Percentiles rank a stretch among this genome's conserved stretches.
These are phyloP conservation scores for Mycena metata DNA, from an alignment of 768 basidiomycete species.

Conservation along the genomic window DNA sequence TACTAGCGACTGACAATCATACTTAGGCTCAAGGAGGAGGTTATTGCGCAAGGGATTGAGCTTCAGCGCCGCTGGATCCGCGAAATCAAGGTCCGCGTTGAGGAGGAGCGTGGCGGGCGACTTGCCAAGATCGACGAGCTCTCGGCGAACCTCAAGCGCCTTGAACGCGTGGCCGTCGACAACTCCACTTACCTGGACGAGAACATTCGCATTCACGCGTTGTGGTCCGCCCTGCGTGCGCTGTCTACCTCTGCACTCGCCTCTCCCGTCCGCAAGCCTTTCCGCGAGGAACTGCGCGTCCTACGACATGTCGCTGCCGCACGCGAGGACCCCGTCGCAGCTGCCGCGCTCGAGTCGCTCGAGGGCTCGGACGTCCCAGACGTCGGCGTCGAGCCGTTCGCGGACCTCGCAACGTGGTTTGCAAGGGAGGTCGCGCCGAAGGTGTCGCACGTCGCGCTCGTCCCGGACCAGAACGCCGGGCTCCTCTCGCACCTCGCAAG, in stretches of 20 bases:
- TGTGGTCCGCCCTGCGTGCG: conserved; percentile 94
- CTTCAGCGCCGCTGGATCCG: conserved; percentile 97
- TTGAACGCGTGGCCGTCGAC: conserved; percentile 92
- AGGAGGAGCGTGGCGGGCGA: conserved; percentile 95
- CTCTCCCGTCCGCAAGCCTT: conserved; percentile 79
- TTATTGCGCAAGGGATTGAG: conserved; percentile 96
- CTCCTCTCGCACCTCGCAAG: conserved; percentile 89
- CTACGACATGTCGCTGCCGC: conserved; percentile 81
- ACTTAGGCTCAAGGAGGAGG: conserved; percentile 89
- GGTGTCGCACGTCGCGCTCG: conserved; percentile 90
- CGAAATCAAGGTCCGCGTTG: conserved; percentile 95
- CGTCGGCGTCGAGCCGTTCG: conserved; percentile 88
- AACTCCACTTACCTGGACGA: conserved; percentile 93
- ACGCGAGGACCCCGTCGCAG: conserved; percentile 77
- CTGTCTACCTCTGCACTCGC: conserved; percentile 74
- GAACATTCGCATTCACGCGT: conserved; percentile 90
- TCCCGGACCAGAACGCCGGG: conserved; percentile 92
- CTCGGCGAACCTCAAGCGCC: conserved; percentile 88
- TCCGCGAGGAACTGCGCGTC: conserved; percentile 90
- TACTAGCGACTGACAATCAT: conserved; percentile 19
- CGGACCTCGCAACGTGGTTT: conserved; percentile 95
- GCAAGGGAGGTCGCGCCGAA: conserved; percentile 84
- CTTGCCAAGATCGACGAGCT: conserved; percentile 96
- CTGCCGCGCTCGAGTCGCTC: conserved; percentile 75
- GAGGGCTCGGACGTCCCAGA: conserved; percentile 82